A percentile compares a stretch with the other conserved stretches of the same genome.
phyloP scores from a whole-genome alignment of 176 grass and related monocot species.

The Olyra latifolia region DNA sequence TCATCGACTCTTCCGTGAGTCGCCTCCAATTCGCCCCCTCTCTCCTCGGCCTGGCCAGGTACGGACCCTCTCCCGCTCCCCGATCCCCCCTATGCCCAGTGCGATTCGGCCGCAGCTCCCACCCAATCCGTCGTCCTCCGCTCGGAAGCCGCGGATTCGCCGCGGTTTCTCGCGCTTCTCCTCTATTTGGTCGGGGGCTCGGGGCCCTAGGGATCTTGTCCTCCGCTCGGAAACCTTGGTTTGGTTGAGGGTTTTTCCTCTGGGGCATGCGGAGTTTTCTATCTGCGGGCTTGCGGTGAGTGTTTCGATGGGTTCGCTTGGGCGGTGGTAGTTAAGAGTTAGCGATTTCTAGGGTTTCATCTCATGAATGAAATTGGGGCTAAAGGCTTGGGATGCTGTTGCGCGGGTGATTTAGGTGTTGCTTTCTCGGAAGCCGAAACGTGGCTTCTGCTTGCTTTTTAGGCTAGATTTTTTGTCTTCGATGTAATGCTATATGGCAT shows the following conservation, averaged over 20 bases:
- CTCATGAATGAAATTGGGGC: neutral
- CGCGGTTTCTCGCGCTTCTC: neutral
- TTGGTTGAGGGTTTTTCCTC: neutral
- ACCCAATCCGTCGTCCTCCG: neutral
- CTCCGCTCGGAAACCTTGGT: neutral
- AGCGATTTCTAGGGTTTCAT: neutral
- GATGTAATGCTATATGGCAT: neutral
- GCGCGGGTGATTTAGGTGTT: neutral
- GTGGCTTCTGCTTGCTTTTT: neutral
- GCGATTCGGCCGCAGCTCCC: neutral
- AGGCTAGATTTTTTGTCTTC: neutral
- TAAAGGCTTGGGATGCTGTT: neutral
- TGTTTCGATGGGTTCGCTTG: neutral
- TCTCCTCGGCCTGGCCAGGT: neutral
- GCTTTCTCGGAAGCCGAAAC: no score
- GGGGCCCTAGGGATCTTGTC: neutral
- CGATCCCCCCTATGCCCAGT: neutral
- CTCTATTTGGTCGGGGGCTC: neutral
- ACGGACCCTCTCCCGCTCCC: neutral
- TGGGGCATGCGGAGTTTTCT: no score
- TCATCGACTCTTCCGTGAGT: no score
- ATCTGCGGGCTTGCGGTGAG: neutral
- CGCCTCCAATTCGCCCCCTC: neutral
- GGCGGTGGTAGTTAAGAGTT: neutral
- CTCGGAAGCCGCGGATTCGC: neutral